phyloP scores from a whole-genome alignment of 2,329 filamentous ascomycete genomes.

The Cadophora luteo-olivacea region DNA sequence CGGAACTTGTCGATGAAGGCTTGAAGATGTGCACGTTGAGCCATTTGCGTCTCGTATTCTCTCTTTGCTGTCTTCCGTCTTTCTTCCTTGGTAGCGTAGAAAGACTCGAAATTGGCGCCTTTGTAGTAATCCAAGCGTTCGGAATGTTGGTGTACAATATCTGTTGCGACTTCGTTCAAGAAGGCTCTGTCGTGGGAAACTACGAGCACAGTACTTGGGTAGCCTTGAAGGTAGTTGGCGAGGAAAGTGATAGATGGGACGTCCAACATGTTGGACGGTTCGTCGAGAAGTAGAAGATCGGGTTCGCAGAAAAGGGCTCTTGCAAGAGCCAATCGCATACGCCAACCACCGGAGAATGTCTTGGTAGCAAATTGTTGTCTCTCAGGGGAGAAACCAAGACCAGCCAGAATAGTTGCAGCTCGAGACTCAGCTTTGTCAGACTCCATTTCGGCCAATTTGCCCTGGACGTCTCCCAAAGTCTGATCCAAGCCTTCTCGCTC shows the following conservation, averaged over 20 bases:
- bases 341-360: slow-evolving; percentile 99
- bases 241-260: slow-evolving; percentile 99
- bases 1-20: slow-evolving; percentile 99
- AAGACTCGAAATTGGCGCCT: slow-evolving; percentile 94
- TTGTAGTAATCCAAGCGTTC: slow-evolving; percentile 98
- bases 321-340: slow-evolving; percentile 95
- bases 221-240: slow-evolving; percentile 90
- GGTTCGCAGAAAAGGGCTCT: slow-evolving; percentile 98
- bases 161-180: slow-evolving; percentile 98
- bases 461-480: slow-evolving; percentile 88
- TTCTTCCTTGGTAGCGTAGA: slow-evolving; percentile 97
- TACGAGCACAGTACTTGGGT: slow-evolving; percentile 93
- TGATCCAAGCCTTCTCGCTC: slow-evolving; percentile 90
- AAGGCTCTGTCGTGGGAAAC: slow-evolving; percentile 99
- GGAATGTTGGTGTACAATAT: slow-evolving; percentile 98
- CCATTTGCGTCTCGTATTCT: slow-evolving; percentile 99
- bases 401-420: slow-evolving; percentile 93
- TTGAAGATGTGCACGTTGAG: slow-evolving; percentile 88
- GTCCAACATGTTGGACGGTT: slow-evolving; percentile 99
- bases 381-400: slow-evolving; percentile 94
- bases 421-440: slow-evolving; percentile 97
- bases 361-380: slow-evolving; percentile 92
- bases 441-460: slow-evolving; percentile 96
- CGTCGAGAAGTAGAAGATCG: slow-evolving; percentile 92
- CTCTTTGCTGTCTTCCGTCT: slow-evolving; percentile 94